Evolutionary conservation across 805 yeast genomes (phyloP).

Genomic region (Wickerhamomyces chaumierensis): DNA sequence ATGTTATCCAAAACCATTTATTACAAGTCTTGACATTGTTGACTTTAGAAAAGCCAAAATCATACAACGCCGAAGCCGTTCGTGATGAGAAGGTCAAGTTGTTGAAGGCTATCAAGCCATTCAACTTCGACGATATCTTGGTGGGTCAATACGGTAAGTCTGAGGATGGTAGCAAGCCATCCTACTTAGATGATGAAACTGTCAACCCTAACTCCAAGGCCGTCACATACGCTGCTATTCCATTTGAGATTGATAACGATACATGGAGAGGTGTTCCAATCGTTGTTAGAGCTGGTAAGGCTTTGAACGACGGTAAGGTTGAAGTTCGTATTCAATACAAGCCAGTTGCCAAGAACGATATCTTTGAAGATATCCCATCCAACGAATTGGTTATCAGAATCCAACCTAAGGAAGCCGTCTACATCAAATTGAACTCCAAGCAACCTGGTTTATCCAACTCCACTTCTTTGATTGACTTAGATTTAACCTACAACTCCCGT

Average conservation of each 20-base stretch:
- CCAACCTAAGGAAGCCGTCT: conserved; percentile 92
- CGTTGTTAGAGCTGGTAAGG: conserved; percentile 93
- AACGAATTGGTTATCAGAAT: conserved; percentile 90
- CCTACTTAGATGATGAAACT: conserved; percentile 85
- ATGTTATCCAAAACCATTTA: conserved; percentile 96
- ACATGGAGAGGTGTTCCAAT: conserved; percentile 99
- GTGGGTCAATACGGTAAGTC: conserved; percentile 84
- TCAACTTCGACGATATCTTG: conserved; percentile 55
- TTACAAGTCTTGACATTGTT: conserved; percentile 84
- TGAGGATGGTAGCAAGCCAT: conserved; percentile 82
- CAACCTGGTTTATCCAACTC: conserved; percentile 83
- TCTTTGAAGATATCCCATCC: conserved; percentile 70
- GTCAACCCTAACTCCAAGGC: conserved; percentile 75
- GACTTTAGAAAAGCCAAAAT: conserved; percentile 91
- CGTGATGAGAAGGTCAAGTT: conserved; percentile 96
- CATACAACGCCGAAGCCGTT: conserved; percentile 85
- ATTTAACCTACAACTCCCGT: conserved; percentile 72
- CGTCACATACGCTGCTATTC: conserved; percentile 85
- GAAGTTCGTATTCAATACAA: conserved; percentile 91
- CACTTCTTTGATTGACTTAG: conserved; percentile 81
- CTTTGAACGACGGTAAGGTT: conserved; percentile 89
- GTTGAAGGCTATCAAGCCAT: conserved; percentile 65
- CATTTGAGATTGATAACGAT: conserved; percentile 73
- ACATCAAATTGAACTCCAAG: conserved; percentile 86
- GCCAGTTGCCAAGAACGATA: conserved; percentile 67